Percentiles rank a stretch among this genome's conserved stretches.
Evolutionary conservation across 202 grass and related monocot species (phyloP).

Genomic region (Brachypodium distachyon): DNA sequence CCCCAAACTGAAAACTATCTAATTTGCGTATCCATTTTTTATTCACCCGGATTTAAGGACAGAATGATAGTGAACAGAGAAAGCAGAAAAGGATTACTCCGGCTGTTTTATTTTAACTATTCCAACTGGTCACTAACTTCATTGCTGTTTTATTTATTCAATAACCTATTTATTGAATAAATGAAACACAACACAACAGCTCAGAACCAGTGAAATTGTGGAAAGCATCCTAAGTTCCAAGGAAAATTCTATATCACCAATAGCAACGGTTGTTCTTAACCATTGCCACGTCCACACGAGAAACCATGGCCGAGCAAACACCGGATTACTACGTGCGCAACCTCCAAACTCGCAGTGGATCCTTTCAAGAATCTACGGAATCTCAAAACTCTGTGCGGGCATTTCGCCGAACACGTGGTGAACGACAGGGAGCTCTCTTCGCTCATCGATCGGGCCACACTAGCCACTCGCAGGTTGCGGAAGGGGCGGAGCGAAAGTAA

Average conservation of each 20-base stretch:
- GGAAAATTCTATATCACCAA: neutral
- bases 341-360: neutral
- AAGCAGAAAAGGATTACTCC: neutral
- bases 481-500: neutral
- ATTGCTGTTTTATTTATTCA: neutral
- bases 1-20: neutral
- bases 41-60: neutral
- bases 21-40: neutral
- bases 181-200: neutral
- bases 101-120: neutral
- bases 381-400: neutral
- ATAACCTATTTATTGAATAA: neutral
- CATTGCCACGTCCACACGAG: neutral
- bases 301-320: neutral
- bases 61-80: neutral
- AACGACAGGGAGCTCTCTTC: neutral
- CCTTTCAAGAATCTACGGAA: neutral
- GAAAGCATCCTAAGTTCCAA: too few species aligned
- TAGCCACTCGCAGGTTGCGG: neutral
- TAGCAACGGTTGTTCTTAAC: neutral
- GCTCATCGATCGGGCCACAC: neutral
- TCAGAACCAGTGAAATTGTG: neutral
- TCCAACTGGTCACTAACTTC: neutral
- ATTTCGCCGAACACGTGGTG: constrained; percentile 26
- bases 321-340: neutral